phyloP scores from a whole-genome alignment of 805 yeast species.

The Cyberlindnera lachancei region DNA sequence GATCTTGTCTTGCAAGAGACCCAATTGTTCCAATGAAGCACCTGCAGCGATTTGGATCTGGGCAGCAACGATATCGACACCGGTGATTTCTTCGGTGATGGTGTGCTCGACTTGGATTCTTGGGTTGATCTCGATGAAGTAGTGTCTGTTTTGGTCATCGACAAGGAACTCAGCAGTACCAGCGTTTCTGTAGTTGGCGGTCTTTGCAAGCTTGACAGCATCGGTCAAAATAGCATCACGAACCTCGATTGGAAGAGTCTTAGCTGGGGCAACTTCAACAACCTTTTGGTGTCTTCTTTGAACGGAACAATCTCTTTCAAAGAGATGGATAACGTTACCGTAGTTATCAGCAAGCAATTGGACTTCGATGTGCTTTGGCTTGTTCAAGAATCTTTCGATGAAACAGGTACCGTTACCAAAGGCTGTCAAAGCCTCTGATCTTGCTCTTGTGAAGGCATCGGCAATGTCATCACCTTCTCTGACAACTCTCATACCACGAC shows the following conservation, averaged over 20 bases:
- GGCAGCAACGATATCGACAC: conserved; percentile 95
- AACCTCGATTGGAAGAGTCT: conserved; percentile 72
- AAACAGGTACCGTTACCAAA: conserved; percentile 98
- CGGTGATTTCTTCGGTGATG: conserved; percentile 97
- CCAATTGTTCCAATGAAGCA: conserved; percentile 86
- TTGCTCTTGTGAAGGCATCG: conserved; percentile 91
- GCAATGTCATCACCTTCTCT: conserved; percentile 89
- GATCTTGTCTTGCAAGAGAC: conserved; percentile 88
- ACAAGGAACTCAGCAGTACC: conserved; percentile 98
- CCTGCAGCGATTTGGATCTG: conserved; percentile 99
- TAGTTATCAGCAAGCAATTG: conserved; percentile 89
- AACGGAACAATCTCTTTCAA: conserved; percentile 98
- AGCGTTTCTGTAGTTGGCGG: conserved; percentile 90
- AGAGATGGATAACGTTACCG: conserved; percentile 92
- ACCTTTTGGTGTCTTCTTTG: conserved; percentile 99
- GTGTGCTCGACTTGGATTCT: conserved; percentile 98
- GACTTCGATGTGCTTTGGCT: conserved; percentile 96
- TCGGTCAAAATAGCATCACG: conserved; percentile 91
- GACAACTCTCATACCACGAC: conserved; percentile 99
- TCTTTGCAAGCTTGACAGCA: conserved; percentile 85
- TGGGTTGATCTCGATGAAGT: conserved; percentile 97
- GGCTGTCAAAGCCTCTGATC: conserved; percentile 90
- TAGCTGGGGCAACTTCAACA: conserved; percentile 97
- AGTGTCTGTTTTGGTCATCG: conserved; percentile 88
- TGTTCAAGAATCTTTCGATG: conserved; percentile 90